A percentile compares a stretch with the other conserved stretches of the same genome.
Conservation (phyloP, 192 early-diverging fungal species). For the Coemansia interrupta region DNA sequence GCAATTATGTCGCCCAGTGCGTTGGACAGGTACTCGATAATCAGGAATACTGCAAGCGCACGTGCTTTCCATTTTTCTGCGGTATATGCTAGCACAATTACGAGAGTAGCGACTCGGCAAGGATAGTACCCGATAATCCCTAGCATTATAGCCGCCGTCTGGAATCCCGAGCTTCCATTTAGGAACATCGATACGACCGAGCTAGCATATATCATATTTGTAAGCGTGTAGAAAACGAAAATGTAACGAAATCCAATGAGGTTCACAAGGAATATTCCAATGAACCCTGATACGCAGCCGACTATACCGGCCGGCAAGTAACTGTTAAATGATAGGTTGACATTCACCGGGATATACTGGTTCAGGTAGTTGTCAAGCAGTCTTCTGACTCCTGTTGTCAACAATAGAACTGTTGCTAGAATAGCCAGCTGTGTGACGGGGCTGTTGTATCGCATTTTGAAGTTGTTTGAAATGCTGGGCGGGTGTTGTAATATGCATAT, state of each 20-base stretch:
- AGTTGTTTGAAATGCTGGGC: no score
- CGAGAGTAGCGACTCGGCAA: conserved; percentile 27
- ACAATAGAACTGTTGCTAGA: conserved; percentile 11
- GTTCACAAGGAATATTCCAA: conserved; percentile 30
- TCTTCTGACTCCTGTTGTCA: conserved; percentile 21
- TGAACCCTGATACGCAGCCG: conserved; percentile 27
- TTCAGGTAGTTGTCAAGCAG: conserved; percentile 31
- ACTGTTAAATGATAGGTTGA: conserved; percentile 26
- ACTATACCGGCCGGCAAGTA: conserved; percentile 30
- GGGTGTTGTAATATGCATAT: background rate
- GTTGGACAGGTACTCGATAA: conserved; percentile 29
- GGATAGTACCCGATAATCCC: conserved; percentile 18
- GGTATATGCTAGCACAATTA: conserved; percentile 32
- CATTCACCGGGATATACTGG: conserved; percentile 18
- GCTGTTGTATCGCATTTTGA: conserved; percentile 23
- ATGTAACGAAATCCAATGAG: conserved; percentile 28
- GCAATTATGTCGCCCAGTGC: conserved; percentile 35
- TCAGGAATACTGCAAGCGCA: conserved; percentile 22
- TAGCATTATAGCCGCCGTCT: conserved; percentile 11
- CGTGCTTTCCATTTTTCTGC: conserved; percentile 40
- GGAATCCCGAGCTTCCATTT: conserved; percentile 7
- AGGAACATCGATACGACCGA: conserved; percentile 27
- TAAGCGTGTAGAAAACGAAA: conserved; percentile 19
- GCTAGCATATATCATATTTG: conserved; percentile 25
- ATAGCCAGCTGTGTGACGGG: conserved; percentile 28